These are phyloP conservation scores for Alternaria gansuensis DNA, from an alignment of 2,329 filamentous ascomycete species.

Conservation along the genomic window DNA sequence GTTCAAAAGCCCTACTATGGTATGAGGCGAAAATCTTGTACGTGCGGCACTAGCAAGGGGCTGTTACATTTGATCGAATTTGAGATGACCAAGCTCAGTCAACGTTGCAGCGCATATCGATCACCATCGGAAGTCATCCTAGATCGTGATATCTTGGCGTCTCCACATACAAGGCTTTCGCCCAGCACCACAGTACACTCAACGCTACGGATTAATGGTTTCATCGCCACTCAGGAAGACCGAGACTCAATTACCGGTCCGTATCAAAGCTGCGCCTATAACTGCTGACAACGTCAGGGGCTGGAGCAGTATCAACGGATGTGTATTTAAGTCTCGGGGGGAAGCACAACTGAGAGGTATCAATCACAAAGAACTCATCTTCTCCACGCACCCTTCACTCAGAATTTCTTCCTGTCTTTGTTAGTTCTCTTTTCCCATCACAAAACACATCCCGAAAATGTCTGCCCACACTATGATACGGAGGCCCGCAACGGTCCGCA, in stretches of 20 bases:
- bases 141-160: too few species aligned
- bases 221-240: not conserved
- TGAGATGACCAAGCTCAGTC: too few species aligned
- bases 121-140: too few species aligned
- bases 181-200: not conserved
- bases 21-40: too few species aligned
- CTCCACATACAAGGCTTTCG: too few species aligned
- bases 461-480: slow-evolving; percentile 10
- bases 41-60: too few species aligned
- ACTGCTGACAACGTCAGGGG: not conserved
- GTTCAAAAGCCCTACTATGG: not conserved
- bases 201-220: not conserved
- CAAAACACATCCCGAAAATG: slow-evolving; percentile 1
- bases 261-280: not conserved
- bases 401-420: too few species aligned
- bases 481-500: not conserved
- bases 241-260: not conserved
- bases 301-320: not conserved
- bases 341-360: not conserved
- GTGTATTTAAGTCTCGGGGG: slow-evolving; percentile 10
- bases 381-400: not conserved
- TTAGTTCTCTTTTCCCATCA: not conserved
- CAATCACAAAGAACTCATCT: not conserved
- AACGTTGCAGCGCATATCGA: too few species aligned
- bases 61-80: too few species aligned